These are phyloP conservation scores for Moesziomyces sp. DNA, from an alignment of 1,284 basidiomycete species.

Conservation along the genomic window DNA sequence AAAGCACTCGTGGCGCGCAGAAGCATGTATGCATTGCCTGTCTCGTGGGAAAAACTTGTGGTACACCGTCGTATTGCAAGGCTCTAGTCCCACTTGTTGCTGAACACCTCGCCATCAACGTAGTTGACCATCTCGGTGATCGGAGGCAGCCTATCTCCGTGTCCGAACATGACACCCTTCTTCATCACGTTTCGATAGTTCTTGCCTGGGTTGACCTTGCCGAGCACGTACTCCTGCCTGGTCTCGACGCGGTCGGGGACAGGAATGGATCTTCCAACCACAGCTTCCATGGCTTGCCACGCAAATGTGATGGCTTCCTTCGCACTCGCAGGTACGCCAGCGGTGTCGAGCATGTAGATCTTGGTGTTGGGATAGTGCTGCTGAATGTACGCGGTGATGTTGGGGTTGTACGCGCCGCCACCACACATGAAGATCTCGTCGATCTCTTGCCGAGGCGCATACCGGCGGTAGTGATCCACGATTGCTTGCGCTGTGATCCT, in stretches of 20 bases:
- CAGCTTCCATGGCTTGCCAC: neutral
- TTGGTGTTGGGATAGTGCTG: conserved; percentile 1
- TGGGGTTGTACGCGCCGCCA: neutral
- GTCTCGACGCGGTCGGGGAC: neutral
- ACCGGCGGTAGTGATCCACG: neutral
- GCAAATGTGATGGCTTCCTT: conserved; percentile 1
- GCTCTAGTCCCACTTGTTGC: neutral
- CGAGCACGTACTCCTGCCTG: neutral
- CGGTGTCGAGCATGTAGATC: conserved; percentile 1
- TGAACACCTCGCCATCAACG: neutral
- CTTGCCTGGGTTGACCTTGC: neutral
- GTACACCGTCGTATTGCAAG: neutral
- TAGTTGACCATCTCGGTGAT: neutral
- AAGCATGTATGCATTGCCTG: too few relatives aligned
- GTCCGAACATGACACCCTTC: neutral
- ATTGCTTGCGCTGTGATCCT: neutral
- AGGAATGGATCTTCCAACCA: neutral
- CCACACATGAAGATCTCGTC: neutral
- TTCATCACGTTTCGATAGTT: neutral
- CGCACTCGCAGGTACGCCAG: neutral
- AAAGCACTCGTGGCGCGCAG: too few relatives aligned
- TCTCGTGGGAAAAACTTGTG: too few relatives aligned
- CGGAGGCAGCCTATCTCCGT: neutral
- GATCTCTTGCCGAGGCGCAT: neutral
- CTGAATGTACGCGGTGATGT: neutral